Conservation (phyloP, 331 rosid species). For the Quercus lobata region DNA sequence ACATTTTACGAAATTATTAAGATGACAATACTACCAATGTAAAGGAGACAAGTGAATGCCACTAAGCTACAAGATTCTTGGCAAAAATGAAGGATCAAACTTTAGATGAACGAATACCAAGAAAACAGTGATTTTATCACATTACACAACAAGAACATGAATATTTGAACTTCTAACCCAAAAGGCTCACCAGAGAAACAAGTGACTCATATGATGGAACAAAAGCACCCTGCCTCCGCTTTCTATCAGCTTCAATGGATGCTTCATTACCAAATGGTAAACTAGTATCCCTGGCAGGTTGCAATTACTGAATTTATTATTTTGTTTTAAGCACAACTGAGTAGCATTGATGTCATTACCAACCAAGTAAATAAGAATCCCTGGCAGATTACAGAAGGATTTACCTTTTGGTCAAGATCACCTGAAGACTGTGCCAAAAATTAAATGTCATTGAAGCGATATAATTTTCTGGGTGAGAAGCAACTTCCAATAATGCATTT, state of each 20-base stretch:
- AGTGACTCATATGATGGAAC: conserved; percentile 93
- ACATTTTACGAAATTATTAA: conserved; percentile 3
- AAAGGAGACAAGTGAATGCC: background rate
- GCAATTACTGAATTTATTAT: conserved; percentile 24
- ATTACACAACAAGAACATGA: background rate
- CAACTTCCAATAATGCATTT: conserved; percentile 95
- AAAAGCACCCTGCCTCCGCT: conserved; percentile 78
- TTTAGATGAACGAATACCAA: background rate
- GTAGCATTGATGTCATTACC: background rate
- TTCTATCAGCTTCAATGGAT: conserved; percentile 83
- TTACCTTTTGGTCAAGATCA: conserved; percentile 83
- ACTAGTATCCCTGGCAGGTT: conserved; percentile 66
- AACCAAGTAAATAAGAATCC: too few species aligned
- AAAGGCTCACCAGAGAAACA: conserved; percentile 80
- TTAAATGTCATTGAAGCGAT: conserved; percentile 98
- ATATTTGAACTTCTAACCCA: conserved; percentile 5
- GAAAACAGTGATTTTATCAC: background rate
- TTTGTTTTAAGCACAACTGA: conserved; percentile 18
- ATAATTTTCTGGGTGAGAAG: conserved; percentile 92
- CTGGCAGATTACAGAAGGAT: background rate
- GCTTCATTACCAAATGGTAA: conserved; percentile 61
- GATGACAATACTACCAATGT: background rate
- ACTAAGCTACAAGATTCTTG: too few species aligned
- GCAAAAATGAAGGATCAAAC: background rate
- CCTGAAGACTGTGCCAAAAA: conserved; percentile 98